Evolutionary conservation across 2,329 filamentous ascomycete species (phyloP).

Genomic region (Aspergillus candidus): DNA sequence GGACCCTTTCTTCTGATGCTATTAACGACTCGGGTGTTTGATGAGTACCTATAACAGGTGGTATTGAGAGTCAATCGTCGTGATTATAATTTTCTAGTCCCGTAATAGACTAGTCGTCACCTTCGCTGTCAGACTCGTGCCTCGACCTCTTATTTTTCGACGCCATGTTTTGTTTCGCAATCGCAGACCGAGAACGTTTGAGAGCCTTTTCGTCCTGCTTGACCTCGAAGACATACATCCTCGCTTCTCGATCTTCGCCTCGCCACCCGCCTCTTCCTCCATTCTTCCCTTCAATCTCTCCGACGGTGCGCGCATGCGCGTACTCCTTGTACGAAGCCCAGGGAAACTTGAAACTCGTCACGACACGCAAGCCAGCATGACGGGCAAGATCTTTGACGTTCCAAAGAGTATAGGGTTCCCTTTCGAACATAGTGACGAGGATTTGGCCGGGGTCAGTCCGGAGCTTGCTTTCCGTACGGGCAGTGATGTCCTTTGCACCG

Average conservation of each 20-base stretch:
- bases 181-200: neutral
- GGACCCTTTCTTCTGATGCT: neutral
- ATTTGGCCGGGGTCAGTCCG: conserved; percentile 48
- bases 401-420: conserved; percentile 92
- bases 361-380: conserved; percentile 50
- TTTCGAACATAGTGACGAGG: conserved; percentile 84
- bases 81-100: neutral
- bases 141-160: conserved; percentile 29
- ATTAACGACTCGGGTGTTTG: neutral
- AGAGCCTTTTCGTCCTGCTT: conserved; percentile 27
- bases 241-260: conserved; percentile 43
- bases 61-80: neutral
- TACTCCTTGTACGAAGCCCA: conserved; percentile 44
- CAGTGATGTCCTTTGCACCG: neutral
- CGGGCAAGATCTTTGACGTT: conserved; percentile 83
- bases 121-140: conserved; percentile 29
- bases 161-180: conserved; percentile 14
- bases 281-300: conserved; percentile 38
- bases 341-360: conserved; percentile 44
- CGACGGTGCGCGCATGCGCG: conserved; percentile 42
- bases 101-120: conserved; percentile 21
- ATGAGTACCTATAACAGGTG: neutral
- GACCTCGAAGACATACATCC: conserved; percentile 43
- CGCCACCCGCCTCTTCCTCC: conserved; percentile 40
- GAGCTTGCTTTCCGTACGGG: conserved; percentile 7